These are phyloP conservation scores for Lignosus rhinocerotis DNA, from an alignment of 1,284 basidiomycete genomes.

Conservation along the genomic window DNA sequence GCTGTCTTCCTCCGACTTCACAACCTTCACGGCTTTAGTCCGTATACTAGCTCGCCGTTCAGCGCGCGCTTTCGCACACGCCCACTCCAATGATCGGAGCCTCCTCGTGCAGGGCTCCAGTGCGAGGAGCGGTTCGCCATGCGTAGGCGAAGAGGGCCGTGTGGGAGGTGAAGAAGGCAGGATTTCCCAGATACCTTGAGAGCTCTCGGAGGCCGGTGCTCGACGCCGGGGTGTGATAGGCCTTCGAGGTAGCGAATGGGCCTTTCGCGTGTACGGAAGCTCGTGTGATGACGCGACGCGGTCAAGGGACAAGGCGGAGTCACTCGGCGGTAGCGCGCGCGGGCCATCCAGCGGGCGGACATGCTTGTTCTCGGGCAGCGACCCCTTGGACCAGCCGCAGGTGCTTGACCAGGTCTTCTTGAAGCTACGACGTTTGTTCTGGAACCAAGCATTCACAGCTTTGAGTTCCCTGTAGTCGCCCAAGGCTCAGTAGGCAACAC, in stretches of 20 bases:
- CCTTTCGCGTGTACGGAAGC: slow-evolving; percentile 29
- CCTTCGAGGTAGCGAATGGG: slow-evolving; percentile 17
- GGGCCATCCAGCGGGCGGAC: slow-evolving; percentile 22
- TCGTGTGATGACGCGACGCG: slow-evolving; percentile 41
- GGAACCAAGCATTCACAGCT: slow-evolving; percentile 52
- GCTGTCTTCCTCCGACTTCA: slow-evolving; percentile 28
- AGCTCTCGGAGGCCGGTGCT: slow-evolving; percentile 1
- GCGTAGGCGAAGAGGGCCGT: slow-evolving; percentile 38
- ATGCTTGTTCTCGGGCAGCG: slow-evolving; percentile 30
- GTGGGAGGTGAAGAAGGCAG: slow-evolving; percentile 44
- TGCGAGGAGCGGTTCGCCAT: slow-evolving; percentile 32
- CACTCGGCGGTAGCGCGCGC: slow-evolving; percentile 19
- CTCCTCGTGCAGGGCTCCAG: slow-evolving; percentile 34
- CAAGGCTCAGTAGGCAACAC: not conserved
- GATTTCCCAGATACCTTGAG: slow-evolving; percentile 39
- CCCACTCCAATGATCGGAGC: slow-evolving; percentile 46
- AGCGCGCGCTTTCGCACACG: slow-evolving; percentile 45
- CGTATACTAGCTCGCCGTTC: slow-evolving; percentile 10
- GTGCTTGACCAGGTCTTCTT: slow-evolving; percentile 37
- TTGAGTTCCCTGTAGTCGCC: slow-evolving; percentile 42
- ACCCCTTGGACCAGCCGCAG: slow-evolving; percentile 29
- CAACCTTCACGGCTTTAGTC: not conserved
- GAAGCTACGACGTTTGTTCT: slow-evolving; percentile 48
- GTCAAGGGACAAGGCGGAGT: slow-evolving; percentile 40
- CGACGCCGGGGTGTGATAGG: slow-evolving; percentile 34